A percentile compares a stretch with the other conserved stretches of the same genome.
Conservation (phyloP, 2,329 filamentous ascomycete species). For the Didymella pomorum region DNA sequence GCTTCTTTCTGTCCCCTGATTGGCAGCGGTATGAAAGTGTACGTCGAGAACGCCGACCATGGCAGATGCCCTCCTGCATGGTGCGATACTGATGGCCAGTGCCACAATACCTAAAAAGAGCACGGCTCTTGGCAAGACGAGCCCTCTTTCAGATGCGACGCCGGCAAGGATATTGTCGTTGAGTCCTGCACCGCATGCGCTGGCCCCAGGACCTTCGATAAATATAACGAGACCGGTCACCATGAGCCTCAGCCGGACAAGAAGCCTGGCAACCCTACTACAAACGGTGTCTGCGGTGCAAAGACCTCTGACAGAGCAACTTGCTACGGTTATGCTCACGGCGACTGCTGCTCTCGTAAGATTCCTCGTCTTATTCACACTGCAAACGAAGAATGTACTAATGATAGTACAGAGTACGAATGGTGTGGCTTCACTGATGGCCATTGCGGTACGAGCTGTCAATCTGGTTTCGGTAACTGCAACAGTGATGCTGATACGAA, state of each 20-base stretch:
- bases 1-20: slow-evolving; percentile 34
- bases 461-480: slow-evolving; percentile 13
- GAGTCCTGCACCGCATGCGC: slow-evolving; percentile 29
- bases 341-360: slow-evolving; percentile 24
- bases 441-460: slow-evolving; percentile 16
- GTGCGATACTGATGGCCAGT: slow-evolving; percentile 18
- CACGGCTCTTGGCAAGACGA: slow-evolving; percentile 29
- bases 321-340: slow-evolving; percentile 14
- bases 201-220: slow-evolving; percentile 19
- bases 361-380: neutral
- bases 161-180: slow-evolving; percentile 29
- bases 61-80: slow-evolving; percentile 16
- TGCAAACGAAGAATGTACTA: neutral
- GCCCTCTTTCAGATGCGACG: slow-evolving; percentile 28
- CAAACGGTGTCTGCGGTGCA: slow-evolving; percentile 19
- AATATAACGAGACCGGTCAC: neutral
- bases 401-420: slow-evolving; percentile 3
- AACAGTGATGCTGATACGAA: neutral
- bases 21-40: slow-evolving; percentile 30
- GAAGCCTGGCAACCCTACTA: slow-evolving; percentile 1
- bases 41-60: slow-evolving; percentile 9
- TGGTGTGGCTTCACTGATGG: slow-evolving; percentile 13
- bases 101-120: slow-evolving; percentile 26
- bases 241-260: neutral
- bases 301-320: slow-evolving; percentile 1